Percentiles rank a stretch among this genome's conserved stretches.
Evolutionary conservation across 176 grass and related monocot species (phyloP).

Genomic region (Puccinellia tenuiflora): DNA sequence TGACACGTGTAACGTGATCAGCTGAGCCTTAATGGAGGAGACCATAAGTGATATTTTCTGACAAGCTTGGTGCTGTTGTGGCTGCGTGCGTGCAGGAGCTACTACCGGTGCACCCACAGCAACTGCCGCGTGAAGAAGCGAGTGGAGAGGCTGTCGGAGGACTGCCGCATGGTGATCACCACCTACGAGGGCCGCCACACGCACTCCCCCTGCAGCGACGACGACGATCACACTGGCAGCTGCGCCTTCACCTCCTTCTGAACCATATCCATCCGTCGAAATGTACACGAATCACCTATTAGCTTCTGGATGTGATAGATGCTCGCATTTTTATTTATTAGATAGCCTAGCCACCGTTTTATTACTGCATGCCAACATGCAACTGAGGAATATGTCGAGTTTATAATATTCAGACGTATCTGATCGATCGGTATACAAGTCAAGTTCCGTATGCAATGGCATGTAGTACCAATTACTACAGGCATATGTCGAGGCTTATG

Average conservation of each 20-base stretch:
- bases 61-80: neutral
- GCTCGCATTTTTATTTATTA: neutral
- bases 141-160: constrained; percentile 84
- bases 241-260: constrained; percentile 76
- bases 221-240: constrained; percentile 56
- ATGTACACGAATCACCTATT: neutral
- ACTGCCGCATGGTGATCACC: constrained; percentile 96
- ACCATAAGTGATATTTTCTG: neutral
- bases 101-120: constrained; percentile 91
- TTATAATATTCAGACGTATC: neutral
- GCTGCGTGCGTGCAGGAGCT: constrained; percentile 45
- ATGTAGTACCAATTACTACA: too few species aligned
- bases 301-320: neutral
- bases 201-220: constrained; percentile 71
- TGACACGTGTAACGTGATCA: neutral
- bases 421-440: neutral
- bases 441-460: neutral
- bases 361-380: neutral
- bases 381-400: neutral
- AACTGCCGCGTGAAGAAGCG: constrained; percentile 99
- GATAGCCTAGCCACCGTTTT: neutral
- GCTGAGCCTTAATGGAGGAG: neutral
- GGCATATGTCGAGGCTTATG: too few species aligned
- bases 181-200: constrained; percentile 94
- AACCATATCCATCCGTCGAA: constrained; percentile 3